A percentile compares a stretch with the other conserved stretches of the same genome.
Evolutionary conservation across 805 yeast genomes (phyloP).

Genomic region (Aciculoconidium aculeatum): DNA sequence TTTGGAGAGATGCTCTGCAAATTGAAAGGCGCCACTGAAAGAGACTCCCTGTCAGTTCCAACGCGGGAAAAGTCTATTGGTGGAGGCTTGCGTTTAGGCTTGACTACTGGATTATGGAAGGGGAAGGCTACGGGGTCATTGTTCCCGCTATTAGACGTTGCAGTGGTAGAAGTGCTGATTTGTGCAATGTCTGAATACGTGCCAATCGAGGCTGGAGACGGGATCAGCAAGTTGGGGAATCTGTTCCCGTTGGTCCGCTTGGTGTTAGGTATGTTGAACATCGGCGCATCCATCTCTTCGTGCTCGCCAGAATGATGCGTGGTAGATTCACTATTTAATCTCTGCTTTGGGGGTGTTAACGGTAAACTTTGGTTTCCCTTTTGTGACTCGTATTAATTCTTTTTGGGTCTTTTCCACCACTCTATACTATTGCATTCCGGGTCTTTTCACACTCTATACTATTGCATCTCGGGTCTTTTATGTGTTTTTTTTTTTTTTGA

Average conservation of each 20-base stretch:
- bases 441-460: not conserved
- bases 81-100: slow-evolving; percentile 31
- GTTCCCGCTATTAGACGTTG: not conserved
- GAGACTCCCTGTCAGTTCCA: too few relatives aligned
- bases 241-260: slow-evolving; percentile 16
- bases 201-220: slow-evolving; percentile 17
- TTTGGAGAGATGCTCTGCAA: too few relatives aligned
- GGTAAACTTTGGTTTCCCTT: too few relatives aligned
- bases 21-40: too few relatives aligned
- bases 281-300: slow-evolving; percentile 20
- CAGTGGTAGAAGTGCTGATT: not conserved
- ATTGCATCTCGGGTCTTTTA: not conserved
- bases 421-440: too few relatives aligned
- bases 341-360: not conserved
- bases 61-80: slow-evolving; percentile 37
- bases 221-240: slow-evolving; percentile 24
- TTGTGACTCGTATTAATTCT: too few relatives aligned
- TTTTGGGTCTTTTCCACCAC: slow-evolving; percentile 2
- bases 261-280: slow-evolving; percentile 31
- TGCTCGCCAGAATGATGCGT: too few relatives aligned
- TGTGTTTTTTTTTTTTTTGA: slow-evolving; percentile 1
- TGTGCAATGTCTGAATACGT: not conserved
- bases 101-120: slow-evolving; percentile 1
- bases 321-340: too few relatives aligned
- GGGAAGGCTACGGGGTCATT: slow-evolving; percentile 3